These are phyloP conservation scores for Astragalus glycyphyllos DNA, from an alignment of 306 rosid species.

Conservation along the genomic window DNA sequence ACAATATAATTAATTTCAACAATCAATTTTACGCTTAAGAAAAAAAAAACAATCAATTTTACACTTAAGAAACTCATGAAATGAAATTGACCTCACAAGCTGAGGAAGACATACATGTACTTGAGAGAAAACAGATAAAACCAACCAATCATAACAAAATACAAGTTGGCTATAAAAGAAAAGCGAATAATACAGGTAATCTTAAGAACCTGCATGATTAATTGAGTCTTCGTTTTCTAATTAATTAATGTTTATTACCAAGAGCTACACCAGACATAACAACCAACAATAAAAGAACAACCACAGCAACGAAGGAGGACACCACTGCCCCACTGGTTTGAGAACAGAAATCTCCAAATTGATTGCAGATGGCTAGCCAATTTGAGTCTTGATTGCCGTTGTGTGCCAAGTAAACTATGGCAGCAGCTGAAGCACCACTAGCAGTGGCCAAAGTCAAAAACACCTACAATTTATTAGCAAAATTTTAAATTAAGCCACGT, in stretches of 20 bases:
- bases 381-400: conserved; percentile 77
- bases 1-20: conserved; percentile 15
- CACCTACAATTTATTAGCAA: conserved; percentile 47
- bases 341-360: conserved; percentile 77
- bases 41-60: conserved; percentile 10
- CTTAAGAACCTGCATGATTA: conserved; percentile 30
- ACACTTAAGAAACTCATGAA: neutral
- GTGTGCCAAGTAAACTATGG: conserved; percentile 84
- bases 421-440: conserved; percentile 76
- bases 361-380: conserved; percentile 91
- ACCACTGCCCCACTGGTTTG: conserved; percentile 76
- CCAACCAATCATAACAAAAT: neutral
- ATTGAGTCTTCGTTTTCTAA: neutral
- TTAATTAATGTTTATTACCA: conserved; percentile 42
- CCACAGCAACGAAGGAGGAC: conserved; percentile 59
- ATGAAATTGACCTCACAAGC: conserved; percentile 18
- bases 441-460: conserved; percentile 70
- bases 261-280: conserved; percentile 68
- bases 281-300: conserved; percentile 57
- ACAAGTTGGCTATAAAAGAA: neutral
- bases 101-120: neutral
- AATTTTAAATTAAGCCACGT: neutral
- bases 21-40: conserved; percentile 3
- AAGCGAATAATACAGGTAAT: conserved; percentile 6
- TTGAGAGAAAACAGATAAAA: neutral